Conservation (phyloP, 192 early-diverging fungal genomes). For the Coemansia sp. region DNA sequence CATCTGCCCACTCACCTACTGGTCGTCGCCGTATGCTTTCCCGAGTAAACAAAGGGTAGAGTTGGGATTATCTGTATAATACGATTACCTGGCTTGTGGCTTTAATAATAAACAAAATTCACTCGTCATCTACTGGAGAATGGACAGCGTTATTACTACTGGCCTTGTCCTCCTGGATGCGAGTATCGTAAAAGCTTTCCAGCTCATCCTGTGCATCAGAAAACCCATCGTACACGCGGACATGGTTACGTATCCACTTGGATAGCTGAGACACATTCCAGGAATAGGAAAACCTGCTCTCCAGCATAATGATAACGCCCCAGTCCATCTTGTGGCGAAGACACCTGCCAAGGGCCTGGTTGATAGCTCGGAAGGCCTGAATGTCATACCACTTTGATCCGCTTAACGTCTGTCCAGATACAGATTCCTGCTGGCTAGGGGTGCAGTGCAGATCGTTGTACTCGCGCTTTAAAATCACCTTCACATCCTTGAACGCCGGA, state of each 20-base stretch:
- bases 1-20: too few relatives aligned
- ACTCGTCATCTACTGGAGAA: neutral
- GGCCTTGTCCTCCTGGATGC: neutral
- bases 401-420: conserved; percentile 12
- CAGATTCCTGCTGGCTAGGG: neutral
- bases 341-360: conserved; percentile 64
- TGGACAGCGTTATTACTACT: neutral
- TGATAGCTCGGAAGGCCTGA: conserved; percentile 62
- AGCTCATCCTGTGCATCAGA: conserved; percentile 21
- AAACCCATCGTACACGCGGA: conserved; percentile 20
- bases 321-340: conserved; percentile 61
- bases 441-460: conserved; percentile 45
- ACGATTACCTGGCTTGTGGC: too few relatives aligned
- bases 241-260: conserved; percentile 51
- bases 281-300: conserved; percentile 46
- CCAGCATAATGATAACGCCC: conserved; percentile 64
- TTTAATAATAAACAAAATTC: neutral
- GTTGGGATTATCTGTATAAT: too few relatives aligned
- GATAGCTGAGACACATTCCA: conserved; percentile 41
- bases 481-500: conserved; percentile 53
- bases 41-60: too few relatives aligned
- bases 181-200: conserved; percentile 24
- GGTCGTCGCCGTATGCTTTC: too few relatives aligned
- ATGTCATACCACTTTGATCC: conserved; percentile 60
- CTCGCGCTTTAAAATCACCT: conserved; percentile 55